phyloP scores from a whole-genome alignment of 108 stramenopile species.

The Cyclostephanos tholiformis region DNA sequence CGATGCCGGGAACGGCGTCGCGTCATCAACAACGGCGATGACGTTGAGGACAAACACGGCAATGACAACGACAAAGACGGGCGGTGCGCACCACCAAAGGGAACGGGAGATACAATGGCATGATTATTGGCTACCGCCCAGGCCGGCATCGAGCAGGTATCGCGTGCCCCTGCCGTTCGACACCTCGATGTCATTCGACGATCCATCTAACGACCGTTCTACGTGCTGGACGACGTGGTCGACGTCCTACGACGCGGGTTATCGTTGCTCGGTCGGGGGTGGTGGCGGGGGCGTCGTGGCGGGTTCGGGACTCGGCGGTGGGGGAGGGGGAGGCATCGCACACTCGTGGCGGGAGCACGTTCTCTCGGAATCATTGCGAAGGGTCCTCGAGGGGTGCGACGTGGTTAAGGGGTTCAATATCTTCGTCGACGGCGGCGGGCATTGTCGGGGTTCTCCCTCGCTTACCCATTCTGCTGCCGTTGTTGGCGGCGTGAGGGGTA shows the following conservation, averaged over 20 bases:
- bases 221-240: neutral
- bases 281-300: neutral
- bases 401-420: conserved; percentile 64
- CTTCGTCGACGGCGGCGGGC: conserved; percentile 54
- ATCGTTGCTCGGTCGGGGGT: conserved; percentile 5
- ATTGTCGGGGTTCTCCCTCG: neutral
- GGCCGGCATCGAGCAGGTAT: conserved; percentile 46
- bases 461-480: neutral
- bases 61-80: too few species aligned
- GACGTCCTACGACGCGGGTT: conserved; percentile 38
- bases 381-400: conserved; percentile 71
- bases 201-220: neutral
- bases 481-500: neutral
- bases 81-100: neutral
- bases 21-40: too few species aligned
- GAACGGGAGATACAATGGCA: conserved; percentile 57
- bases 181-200: conserved; percentile 28
- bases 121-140: conserved; percentile 76
- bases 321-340: neutral
- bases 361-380: conserved; percentile 60
- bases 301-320: neutral
- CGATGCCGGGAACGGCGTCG: neutral
- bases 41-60: conserved; percentile 1
- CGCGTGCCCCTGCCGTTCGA: conserved; percentile 55
- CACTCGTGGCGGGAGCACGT: conserved; percentile 53